Evolutionary conservation across 306 rosid species (phyloP).

Genomic region (Sicyos edulis): DNA sequence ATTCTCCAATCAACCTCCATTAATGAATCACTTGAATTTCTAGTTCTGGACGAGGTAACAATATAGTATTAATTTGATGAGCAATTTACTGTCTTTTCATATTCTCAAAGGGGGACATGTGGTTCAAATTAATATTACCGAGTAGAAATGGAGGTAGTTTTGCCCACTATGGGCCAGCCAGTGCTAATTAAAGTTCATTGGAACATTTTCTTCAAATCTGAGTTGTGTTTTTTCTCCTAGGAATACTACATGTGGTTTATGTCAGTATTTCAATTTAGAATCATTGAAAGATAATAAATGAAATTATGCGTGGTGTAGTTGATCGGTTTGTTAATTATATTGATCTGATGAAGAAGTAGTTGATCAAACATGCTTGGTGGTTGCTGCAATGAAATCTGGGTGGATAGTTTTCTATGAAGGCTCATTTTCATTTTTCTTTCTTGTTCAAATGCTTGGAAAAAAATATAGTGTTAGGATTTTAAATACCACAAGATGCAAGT

Average conservation of each 20-base stretch:
- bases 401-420: not conserved
- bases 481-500: too few relatives aligned
- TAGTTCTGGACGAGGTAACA: constrained; percentile 88
- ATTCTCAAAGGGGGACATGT: not conserved
- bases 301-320: not conserved
- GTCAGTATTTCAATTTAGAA: not conserved
- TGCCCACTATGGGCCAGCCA: too few relatives aligned
- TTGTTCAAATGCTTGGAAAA: not conserved
- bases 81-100: not conserved
- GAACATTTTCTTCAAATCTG: not conserved
- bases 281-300: not conserved
- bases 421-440: not conserved
- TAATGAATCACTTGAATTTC: constrained; percentile 59
- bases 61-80: not conserved
- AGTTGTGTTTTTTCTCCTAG: too few relatives aligned
- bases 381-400: not conserved
- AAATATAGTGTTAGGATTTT: not conserved
- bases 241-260: not conserved
- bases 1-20: constrained; percentile 54
- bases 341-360: not conserved
- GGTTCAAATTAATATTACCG: not conserved
- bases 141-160: not conserved
- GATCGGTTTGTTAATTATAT: too few relatives aligned
- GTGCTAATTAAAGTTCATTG: not conserved
- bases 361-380: not conserved